Evolutionary conservation across 805 yeast species (phyloP).

Genomic region (Kurtzmaniella fragi): DNA sequence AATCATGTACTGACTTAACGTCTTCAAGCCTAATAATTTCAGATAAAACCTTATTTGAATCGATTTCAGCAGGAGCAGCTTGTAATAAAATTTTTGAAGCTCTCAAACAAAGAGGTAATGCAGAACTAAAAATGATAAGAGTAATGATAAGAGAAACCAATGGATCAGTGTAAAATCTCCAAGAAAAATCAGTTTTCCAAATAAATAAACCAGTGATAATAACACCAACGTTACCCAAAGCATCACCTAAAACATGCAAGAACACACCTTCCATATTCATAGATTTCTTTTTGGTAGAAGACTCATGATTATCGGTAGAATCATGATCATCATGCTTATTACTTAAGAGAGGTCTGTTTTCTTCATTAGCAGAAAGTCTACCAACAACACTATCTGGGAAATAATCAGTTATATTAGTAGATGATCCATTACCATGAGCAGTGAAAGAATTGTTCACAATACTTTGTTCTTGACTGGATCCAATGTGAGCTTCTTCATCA

Average conservation of each 20-base stretch:
- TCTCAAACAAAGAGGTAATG: conserved; percentile 81
- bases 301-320: conserved; percentile 6
- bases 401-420: conserved; percentile 27
- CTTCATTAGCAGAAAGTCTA: conserved; percentile 21
- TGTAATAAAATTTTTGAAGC: conserved; percentile 86
- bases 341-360: conserved; percentile 29
- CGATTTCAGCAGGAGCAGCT: conserved; percentile 84
- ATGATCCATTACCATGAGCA: conserved; percentile 16
- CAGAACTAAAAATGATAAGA: conserved; percentile 81
- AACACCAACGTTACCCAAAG: conserved; percentile 92
- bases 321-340: conserved; percentile 6
- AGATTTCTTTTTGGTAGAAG: conserved; percentile 44
- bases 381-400: conserved; percentile 46
- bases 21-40: conserved; percentile 66
- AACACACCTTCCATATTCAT: conserved; percentile 97
- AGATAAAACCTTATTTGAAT: conserved; percentile 66
- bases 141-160: conserved; percentile 81
- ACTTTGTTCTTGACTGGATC: neutral
- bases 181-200: conserved; percentile 87
- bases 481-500: conserved; percentile 4
- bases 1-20: conserved; percentile 84
- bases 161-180: conserved; percentile 89
- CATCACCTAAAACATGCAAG: conserved; percentile 93
- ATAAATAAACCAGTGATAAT: conserved; percentile 84
- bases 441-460: neutral